Conservation (phyloP, 2,329 filamentous ascomycete species). For the Ustilaginoidea virens region DNA sequence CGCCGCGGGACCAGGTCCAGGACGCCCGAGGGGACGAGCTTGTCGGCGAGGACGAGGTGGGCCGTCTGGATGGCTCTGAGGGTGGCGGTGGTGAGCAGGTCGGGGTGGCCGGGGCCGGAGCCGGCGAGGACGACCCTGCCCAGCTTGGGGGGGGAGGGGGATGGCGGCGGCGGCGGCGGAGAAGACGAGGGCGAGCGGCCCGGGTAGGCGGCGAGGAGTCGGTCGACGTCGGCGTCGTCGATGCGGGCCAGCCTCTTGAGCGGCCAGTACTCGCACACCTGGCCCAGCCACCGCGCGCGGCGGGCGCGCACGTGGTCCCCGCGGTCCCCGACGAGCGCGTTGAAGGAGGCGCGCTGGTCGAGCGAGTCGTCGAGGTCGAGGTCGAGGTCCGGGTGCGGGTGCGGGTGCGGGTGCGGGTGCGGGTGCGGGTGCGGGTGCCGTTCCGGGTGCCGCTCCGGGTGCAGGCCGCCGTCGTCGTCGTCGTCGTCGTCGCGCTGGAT, state of each 20-base stretch:
- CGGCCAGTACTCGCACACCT: slow-evolving; percentile 98
- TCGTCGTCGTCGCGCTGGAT: slow-evolving; percentile 56
- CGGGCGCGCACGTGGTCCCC: slow-evolving; percentile 63
- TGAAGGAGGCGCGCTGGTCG: slow-evolving; percentile 72
- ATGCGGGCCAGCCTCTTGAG: slow-evolving; percentile 67
- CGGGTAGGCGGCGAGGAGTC: slow-evolving; percentile 59
- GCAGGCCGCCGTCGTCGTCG: too few species aligned
- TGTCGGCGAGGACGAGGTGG: slow-evolving; percentile 71
- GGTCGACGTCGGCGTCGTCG: slow-evolving; percentile 62
- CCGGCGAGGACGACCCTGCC: slow-evolving; percentile 80
- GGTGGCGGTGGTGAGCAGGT: slow-evolving; percentile 73
- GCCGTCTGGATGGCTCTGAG: slow-evolving; percentile 60
- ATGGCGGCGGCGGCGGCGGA: slow-evolving; percentile 20
- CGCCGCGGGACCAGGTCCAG: slow-evolving; percentile 81
- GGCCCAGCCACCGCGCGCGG: slow-evolving; percentile 81
- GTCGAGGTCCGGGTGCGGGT: too few species aligned
- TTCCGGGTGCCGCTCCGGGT: too few species aligned
- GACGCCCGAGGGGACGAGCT: slow-evolving; percentile 71
- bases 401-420: too few species aligned
- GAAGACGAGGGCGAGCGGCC: slow-evolving; percentile 11
- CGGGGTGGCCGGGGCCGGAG: slow-evolving; percentile 82
- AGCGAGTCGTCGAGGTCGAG: slow-evolving; percentile 40
- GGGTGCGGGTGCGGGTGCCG: too few species aligned
- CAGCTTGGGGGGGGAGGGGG: slow-evolving; percentile 14
- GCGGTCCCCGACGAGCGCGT: slow-evolving; percentile 62